Evolutionary conservation across 2,329 filamentous ascomycete species (phyloP).

Genomic region (Scedosporium boydii): DNA sequence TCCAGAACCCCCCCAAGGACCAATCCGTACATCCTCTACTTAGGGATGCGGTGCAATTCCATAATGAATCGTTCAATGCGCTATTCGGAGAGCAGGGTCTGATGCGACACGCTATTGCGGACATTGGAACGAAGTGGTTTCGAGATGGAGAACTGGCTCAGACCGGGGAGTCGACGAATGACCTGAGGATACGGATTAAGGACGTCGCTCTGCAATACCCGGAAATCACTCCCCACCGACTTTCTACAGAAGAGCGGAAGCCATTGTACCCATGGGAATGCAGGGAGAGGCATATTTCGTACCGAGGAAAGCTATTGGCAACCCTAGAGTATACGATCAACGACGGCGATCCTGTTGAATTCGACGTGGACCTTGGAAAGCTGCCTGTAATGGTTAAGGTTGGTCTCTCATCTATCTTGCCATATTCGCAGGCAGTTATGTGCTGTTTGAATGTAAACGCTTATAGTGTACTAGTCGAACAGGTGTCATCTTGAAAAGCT

Average conservation of each 20-base stretch:
- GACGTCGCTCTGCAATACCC: conserved; percentile 78
- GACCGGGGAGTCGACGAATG: conserved; percentile 55
- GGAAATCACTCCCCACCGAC: conserved; percentile 49
- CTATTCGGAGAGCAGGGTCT: conserved; percentile 59
- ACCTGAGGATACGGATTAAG: conserved; percentile 67
- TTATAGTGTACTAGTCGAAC: conserved; percentile 53
- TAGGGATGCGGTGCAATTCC: conserved; percentile 76
- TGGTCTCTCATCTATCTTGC: conserved; percentile 19
- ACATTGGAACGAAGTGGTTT: conserved; percentile 84
- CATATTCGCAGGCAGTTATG: background rate
- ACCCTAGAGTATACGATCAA: conserved; percentile 82
- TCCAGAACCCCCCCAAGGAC: conserved; percentile 79
- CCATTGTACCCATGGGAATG: conserved; percentile 80
- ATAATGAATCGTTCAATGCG: conserved; percentile 92
- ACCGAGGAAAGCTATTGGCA: conserved; percentile 76
- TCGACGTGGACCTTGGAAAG: conserved; percentile 75
- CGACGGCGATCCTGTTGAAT: conserved; percentile 73
- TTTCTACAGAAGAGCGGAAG: background rate
- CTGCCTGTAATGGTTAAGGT: conserved; percentile 91
- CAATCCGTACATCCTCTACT: conserved; percentile 81
- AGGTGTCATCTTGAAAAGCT: conserved; percentile 83
- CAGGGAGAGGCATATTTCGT: conserved; percentile 85
- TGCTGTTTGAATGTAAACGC: background rate
- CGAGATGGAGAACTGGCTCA: conserved; percentile 69
- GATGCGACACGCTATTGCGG: conserved; percentile 65